Evolutionary conservation across 2,329 filamentous ascomycete species (phyloP), one percentile per base, ranked within the genome.

Genomic region (Arthroderma sp.): DNA sequence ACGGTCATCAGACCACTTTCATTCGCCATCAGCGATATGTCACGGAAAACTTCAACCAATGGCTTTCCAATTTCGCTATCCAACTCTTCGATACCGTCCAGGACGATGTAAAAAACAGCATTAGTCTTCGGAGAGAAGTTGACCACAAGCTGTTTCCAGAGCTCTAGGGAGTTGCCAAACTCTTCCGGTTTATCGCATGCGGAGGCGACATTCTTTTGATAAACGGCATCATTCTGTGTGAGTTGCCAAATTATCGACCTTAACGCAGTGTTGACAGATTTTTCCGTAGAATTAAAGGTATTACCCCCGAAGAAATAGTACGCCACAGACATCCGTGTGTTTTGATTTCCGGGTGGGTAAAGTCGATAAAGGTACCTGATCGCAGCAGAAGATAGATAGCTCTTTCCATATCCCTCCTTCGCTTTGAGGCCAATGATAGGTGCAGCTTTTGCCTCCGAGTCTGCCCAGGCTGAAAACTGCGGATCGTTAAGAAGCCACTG

Each of bases 31-130:
- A 56, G 37, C 9, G 60, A 56, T 31, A 55, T 37, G 38, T 61
- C 60, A 5, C 58, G 58, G 11, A 67, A 58, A n/a, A 66, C 57
- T 4, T 62, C 56, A 2, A 65, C 9, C 6, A 67, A 58, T 11
- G 64, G 61, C 11, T 61, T 63, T 8, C 65, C 55, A 7, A 60
- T 57, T 23, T 63, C 57, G 19, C 59, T 64, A 39, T 65, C 58
- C 5, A 2, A 77, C 76, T 25, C 81, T 74, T 67, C 62, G 70
- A 79, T 63, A 68, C 80, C 33, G 66, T 81, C 41, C 71, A 81
- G 65, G 67, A 72, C 58, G 72, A 76, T 21, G 61, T 75, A 55
- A 67, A 78, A 61, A 1, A 60, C 65, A 4, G 64, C 63, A 52
- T 67, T 64, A 15, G 56, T 62, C 47, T 63, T 66, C 1, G 47